Conservation (phyloP, 225 moss, liverwort and hornwort species). For the Ulota crispa region DNA sequence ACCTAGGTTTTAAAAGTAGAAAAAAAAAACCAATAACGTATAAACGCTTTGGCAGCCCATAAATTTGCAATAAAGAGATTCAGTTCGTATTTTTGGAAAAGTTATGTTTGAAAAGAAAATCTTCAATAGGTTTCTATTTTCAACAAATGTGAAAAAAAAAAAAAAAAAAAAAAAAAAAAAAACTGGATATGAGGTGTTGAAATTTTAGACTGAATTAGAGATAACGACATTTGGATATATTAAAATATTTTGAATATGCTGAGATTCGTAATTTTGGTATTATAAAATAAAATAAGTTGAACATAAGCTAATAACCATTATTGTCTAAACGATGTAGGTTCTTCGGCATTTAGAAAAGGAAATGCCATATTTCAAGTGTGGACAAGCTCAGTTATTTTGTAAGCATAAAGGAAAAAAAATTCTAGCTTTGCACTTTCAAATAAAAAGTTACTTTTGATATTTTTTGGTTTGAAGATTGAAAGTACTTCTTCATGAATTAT, state of each 20-base stretch:
- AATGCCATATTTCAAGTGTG: slow-evolving; percentile 18
- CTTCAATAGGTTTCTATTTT: background rate
- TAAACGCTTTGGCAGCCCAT: too few species aligned
- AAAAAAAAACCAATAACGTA: too few species aligned
- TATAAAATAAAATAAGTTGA: background rate
- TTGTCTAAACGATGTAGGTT: background rate
- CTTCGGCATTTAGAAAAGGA: slow-evolving; percentile 21
- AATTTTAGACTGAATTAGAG: too few species aligned
- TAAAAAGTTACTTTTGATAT: background rate
- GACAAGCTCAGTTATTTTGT: slow-evolving; percentile 36
- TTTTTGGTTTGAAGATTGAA: too few species aligned
- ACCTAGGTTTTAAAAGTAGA: background rate
- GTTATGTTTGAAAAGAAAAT: background rate
- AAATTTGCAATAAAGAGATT: accelerated
- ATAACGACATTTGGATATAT: accelerated
- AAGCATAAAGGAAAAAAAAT: background rate
- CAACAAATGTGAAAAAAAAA: background rate
- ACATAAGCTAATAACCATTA: background rate
- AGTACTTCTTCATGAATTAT: too few species aligned
- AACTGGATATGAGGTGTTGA: background rate
- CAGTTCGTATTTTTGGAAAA: too few species aligned
- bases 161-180: background rate
- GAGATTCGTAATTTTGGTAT: accelerated
- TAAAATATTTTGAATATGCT: accelerated
- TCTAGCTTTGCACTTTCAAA: too few species aligned